A percentile compares a stretch with the other conserved stretches of the same genome.
These are phyloP conservation scores for Phytophthora boehmeriae DNA, from an alignment of 352 stramenopile species.

Conservation along the genomic window DNA sequence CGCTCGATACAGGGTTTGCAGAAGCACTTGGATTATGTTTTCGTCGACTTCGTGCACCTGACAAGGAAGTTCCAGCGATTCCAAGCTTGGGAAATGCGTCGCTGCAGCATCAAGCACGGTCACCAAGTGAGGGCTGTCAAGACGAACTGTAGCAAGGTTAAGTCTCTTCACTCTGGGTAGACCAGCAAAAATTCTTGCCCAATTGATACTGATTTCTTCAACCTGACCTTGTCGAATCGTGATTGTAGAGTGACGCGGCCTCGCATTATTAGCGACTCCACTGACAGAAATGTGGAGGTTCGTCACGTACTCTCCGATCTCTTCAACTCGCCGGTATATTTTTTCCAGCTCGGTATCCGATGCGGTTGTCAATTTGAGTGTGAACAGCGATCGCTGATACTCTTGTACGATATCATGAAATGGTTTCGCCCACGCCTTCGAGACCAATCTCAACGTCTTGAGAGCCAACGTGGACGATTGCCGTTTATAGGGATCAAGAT, in stretches of 20 bases:
- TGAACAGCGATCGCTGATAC: conserved; percentile 15
- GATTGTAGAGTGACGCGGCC: not conserved
- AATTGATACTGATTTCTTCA: conserved; percentile 18
- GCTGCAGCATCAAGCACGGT: conserved; percentile 16
- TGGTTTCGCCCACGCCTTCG: conserved; percentile 25
- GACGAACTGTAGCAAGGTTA: conserved; percentile 21
- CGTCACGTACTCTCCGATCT: conserved; percentile 19
- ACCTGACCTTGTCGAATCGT: conserved; percentile 8
- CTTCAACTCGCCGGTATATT: conserved; percentile 4
- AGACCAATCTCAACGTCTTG: conserved; percentile 29
- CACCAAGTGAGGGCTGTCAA: conserved; percentile 22
- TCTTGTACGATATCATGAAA: conserved; percentile 28
- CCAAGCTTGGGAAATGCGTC: conserved; percentile 23
- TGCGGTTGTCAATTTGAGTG: conserved; percentile 22
- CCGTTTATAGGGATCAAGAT: not conserved
- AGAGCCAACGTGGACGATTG: no score
- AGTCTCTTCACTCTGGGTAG: conserved; percentile 20
- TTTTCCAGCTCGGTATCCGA: conserved; percentile 21
- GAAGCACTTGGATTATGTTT: conserved; percentile 4
- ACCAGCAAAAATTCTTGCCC: conserved; percentile 13
- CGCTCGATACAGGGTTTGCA: conserved; percentile 27
- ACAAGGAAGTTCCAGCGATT: conserved; percentile 23
- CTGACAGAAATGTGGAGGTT: conserved; percentile 28
- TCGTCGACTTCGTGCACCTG: not conserved
- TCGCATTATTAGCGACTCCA: conserved; percentile 15